Base-by-base conservation (phyloP, 1,284 basidiomycete species). In the Naganishia sp. region DNA sequence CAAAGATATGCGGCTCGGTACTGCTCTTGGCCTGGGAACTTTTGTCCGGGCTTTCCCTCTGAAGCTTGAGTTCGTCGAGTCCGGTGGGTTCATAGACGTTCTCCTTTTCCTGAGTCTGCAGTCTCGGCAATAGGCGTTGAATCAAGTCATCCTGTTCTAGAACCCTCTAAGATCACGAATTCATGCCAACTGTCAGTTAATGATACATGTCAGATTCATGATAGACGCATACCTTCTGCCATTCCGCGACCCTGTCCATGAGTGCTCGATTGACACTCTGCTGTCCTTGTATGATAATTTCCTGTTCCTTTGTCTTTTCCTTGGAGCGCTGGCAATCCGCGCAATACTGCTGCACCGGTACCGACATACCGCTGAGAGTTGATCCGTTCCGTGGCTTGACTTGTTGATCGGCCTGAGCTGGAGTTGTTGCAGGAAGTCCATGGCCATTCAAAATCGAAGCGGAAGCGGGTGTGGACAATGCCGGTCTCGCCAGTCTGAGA, bases 241-340 rank as follows among this genome's bases (percentile, higher is more conserved):
- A 80, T 45, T 72, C 67, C 55, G 71, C 69, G 44, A 80, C 77
- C 72, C 77, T 78, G 67, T 71, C 71, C 59, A 74, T 69, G 68
- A 79, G 74, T 57, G 78, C 76, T 13, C 74, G 74, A 39, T 79
- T 79, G 31, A 78, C 70, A 4, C 64, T 71, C 68, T 77, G 72
- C 66, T 78, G 75, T 23, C 73, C 72, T 39, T 75, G 74, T 36
- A 80, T 73, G 11, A 79, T 73, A 69, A 74, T 77, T 68, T 78
- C 78, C 63, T 79, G 70, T 52, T 72, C 63, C 16, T 74, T 72
- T 49, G 78, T 74, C 63, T 78, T 75, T 18, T 75, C 75, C 16
- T 11, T 11, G 23, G 53, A 33, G 25, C 56, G 52, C 31, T 63
- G 55, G 28, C 56, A 54, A 7, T 52, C 54, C 18, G 69, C 50